These are phyloP conservation scores for Sphaerulina musiva DNA, from an alignment of 2,329 filamentous ascomycete genomes.

Conservation along the genomic window DNA sequence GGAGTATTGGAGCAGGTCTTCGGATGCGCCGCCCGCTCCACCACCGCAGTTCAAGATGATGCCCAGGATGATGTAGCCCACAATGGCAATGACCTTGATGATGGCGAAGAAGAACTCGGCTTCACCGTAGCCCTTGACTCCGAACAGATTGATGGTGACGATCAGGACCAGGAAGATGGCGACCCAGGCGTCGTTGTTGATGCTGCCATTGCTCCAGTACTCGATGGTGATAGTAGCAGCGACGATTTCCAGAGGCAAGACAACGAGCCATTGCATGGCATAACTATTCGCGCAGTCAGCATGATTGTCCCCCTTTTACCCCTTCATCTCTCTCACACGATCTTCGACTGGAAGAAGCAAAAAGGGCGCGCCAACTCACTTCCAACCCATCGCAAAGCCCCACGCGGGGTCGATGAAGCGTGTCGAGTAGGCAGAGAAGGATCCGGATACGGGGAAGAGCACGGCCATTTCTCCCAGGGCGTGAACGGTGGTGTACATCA, in stretches of 20 bases:
- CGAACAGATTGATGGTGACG: constrained; percentile 31
- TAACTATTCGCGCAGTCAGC: constrained; percentile 25
- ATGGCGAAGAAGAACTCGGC: constrained; percentile 35
- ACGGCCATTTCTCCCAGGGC: constrained; percentile 34
- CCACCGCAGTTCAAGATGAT: constrained; percentile 55
- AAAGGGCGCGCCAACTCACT: constrained; percentile 17
- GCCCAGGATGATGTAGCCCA: constrained; percentile 59
- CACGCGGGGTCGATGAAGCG: constrained; percentile 34
- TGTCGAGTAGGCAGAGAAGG: constrained; percentile 33
- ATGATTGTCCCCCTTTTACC: background rate
- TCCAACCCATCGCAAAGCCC: constrained; percentile 36
- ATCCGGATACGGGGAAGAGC: constrained; percentile 33
- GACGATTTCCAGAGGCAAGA: constrained; percentile 32
- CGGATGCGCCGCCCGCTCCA: constrained; percentile 39
- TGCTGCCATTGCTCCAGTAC: constrained; percentile 28
- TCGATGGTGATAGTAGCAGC: constrained; percentile 31
- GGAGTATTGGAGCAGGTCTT: constrained; percentile 10
- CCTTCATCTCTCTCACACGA: no score
- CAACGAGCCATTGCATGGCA: constrained; percentile 32
- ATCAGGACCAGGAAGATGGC: constrained; percentile 32
- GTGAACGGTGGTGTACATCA: constrained; percentile 33
- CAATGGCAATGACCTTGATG: constrained; percentile 41
- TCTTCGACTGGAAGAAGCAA: no score
- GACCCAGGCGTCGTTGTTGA: constrained; percentile 31
- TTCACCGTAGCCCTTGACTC: constrained; percentile 34